Percentiles rank a stretch among this genome's conserved stretches.
phyloP scores from a whole-genome alignment of 345 rosid genomes.

The Rhodamnia rubescens region DNA sequence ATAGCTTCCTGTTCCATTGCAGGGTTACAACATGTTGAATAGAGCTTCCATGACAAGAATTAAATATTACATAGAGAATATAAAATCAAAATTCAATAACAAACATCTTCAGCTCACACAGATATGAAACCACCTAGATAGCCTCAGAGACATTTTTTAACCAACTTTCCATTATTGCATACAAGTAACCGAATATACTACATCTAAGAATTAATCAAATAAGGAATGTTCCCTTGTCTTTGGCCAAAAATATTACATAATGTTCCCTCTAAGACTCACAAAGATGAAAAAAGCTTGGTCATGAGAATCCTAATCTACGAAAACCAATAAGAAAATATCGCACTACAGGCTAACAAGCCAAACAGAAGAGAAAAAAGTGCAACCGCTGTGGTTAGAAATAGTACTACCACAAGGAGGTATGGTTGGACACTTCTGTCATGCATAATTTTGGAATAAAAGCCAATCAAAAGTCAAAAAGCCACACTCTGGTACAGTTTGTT shows the following conservation, averaged over 20 bases:
- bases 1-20: constrained; percentile 66
- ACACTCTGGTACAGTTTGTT: neutral
- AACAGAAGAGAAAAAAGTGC: neutral
- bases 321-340: neutral
- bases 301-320: neutral
- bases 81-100: neutral
- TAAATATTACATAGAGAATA: neutral
- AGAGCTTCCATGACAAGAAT: neutral
- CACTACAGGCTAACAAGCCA: neutral
- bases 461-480: neutral
- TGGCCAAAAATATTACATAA: neutral
- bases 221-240: neutral
- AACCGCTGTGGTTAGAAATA: neutral
- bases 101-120: neutral
- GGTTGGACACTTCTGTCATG: neutral
- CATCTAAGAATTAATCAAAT: neutral
- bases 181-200: neutral
- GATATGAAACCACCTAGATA: neutral
- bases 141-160: neutral
- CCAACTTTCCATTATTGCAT: neutral
- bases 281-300: neutral
- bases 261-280: neutral
- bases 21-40: neutral
- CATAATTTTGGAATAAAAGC: neutral
- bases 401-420: neutral